Percentiles rank a stretch among this genome's conserved stretches.
Evolutionary conservation across 2,329 filamentous ascomycete genomes (phyloP).

Genomic region (Pseudogymnoascus sp.): DNA sequence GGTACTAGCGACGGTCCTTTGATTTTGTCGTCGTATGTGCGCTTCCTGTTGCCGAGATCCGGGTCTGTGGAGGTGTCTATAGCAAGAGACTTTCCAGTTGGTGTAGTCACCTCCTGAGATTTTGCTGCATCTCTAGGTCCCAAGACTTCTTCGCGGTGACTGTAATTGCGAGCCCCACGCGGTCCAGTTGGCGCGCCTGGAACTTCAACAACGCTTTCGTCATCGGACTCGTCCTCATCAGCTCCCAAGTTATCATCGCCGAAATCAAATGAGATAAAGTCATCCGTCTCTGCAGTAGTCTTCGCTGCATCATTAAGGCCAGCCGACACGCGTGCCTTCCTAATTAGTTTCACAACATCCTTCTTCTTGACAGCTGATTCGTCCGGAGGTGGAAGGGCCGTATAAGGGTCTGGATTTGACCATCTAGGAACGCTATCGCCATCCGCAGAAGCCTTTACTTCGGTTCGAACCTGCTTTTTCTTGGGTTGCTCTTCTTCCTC

Average conservation of each 20-base stretch:
- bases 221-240: conserved; percentile 27
- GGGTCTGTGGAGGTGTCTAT: conserved; percentile 27
- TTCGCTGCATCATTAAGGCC: conserved; percentile 38
- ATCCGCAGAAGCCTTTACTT: conserved; percentile 31
- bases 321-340: conserved; percentile 70
- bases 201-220: conserved; percentile 21
- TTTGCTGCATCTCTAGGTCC: conserved; percentile 2
- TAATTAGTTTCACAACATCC: conserved; percentile 84
- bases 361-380: conserved; percentile 66
- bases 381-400: conserved; percentile 71
- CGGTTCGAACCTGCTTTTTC: conserved; percentile 36
- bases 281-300: conserved; percentile 54
- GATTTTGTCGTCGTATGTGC: conserved; percentile 62
- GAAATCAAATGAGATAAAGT: conserved; percentile 84
- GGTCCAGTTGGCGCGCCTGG: conserved; percentile 23
- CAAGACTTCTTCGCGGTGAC: conserved; percentile 11
- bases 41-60: conserved; percentile 61
- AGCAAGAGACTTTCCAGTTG: conserved; percentile 6
- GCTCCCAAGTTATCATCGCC: conserved; percentile 43
- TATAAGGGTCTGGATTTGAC: conserved; percentile 96
- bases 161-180: conserved; percentile 11
- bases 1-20: conserved; percentile 25
- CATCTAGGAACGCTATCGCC: conserved; percentile 59
- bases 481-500: conserved; percentile 32
- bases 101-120: conserved; percentile 10